Base-by-base conservation (phyloP, 192 early-diverging fungal genomes). In the Linnemannia zychae region DNA sequence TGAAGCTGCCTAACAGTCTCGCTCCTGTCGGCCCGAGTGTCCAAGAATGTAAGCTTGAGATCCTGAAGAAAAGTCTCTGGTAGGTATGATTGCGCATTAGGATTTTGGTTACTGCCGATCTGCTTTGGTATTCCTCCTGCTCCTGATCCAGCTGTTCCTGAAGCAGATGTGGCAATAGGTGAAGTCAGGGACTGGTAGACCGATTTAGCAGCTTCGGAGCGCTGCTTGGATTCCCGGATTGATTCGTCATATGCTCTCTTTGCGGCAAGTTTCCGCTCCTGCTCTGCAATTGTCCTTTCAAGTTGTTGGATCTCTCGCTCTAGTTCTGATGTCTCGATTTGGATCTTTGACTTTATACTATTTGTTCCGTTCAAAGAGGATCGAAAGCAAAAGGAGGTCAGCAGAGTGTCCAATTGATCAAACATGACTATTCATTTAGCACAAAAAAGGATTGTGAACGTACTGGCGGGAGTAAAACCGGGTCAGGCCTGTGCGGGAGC, bases 21-120 rank as follows among this genome's bases (percentile, higher is more conserved):
- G 11, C 52, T 65, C n/a, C 57, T 76, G n/a, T 67, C 38, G 20
- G 72, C 74, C 63, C 78, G 74, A 3, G 83, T 79, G 33, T 85
- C 83, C 36, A 79, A 36, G 53, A 79, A 85, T 2, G 74, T 76
- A 0, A 85, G 67, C 22, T 85, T 79, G 31, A 85, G 53, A 22
- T 85, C 83, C 48, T 76, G 47, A 22, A 85, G 71, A 49, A 85
- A 79, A 1, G 77, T 79, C 40, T 85, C 77, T 3, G 78, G 83
- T 0, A 85, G 70, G 40, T 44, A 66, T 0, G 83, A 79, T 18
- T 79, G 77, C 11, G 76, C 46, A 57, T 73, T 60, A 20, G 74
- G 60, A 46, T 74, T 75, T 11, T 17, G 49, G 9, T 9, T 9
- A 63, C 28, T 13, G 20, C 28, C 47, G 48, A 74, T 74, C 67